Evolutionary conservation across 352 stramenopile genomes (phyloP).

Genomic region (Thraustochytrium striatum): DNA sequence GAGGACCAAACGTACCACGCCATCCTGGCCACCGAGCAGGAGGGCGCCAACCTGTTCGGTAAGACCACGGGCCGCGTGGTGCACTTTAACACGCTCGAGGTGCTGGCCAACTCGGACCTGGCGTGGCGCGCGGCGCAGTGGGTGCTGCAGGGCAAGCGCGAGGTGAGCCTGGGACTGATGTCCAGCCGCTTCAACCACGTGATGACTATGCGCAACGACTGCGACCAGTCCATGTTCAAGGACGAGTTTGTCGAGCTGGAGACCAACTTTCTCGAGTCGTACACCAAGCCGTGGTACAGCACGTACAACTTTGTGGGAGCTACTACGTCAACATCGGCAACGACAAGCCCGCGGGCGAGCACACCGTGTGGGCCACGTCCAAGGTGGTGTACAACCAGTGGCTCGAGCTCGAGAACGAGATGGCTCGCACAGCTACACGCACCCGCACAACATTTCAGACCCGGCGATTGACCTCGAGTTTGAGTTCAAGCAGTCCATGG

Average conservation of each 20-base stretch:
- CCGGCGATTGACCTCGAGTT: conserved; percentile 29
- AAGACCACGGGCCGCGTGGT: conserved; percentile 4
- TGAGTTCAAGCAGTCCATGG: conserved; percentile 1
- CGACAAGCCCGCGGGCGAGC: conserved; percentile 1
- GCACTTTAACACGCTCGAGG: conserved; percentile 46
- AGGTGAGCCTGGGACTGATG: conserved; percentile 3
- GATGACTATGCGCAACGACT: conserved; percentile 19
- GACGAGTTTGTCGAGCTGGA: conserved; percentile 4
- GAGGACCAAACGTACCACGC: background rate
- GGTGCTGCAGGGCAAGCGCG: background rate
- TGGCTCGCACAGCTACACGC: conserved; percentile 46
- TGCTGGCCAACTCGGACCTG: conserved; percentile 35
- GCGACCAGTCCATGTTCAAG: conserved; percentile 40
- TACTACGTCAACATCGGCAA: conserved; percentile 50
- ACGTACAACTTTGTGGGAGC: conserved; percentile 34
- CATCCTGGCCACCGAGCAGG: background rate
- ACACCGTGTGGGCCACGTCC: conserved; percentile 39
- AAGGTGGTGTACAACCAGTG: background rate
- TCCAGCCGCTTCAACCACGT: background rate
- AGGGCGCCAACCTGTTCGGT: conserved; percentile 28
- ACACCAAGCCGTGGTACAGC: conserved; percentile 34
- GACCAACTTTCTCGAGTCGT: background rate
- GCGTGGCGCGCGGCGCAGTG: conserved; percentile 21
- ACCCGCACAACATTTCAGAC: conserved; percentile 43
- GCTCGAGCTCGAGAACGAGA: conserved; percentile 28